These are phyloP conservation scores for Fusarium sp. DNA, from an alignment of 2,329 filamentous ascomycete species.

Conservation along the genomic window DNA sequence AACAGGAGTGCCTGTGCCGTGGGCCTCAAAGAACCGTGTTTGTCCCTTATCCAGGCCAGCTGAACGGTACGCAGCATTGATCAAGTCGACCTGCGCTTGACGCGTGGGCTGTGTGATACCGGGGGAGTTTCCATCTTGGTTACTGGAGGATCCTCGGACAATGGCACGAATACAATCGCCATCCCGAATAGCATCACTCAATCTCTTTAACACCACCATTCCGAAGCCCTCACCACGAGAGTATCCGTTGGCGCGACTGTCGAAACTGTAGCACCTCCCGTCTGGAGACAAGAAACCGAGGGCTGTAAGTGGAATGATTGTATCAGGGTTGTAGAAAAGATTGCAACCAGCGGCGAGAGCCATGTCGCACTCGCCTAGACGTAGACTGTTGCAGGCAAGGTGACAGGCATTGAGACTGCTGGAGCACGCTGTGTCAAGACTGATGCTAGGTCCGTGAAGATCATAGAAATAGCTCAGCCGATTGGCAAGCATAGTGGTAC, in stretches of 20 bases:
- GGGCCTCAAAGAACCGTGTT: slow-evolving; percentile 9
- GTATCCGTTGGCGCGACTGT: slow-evolving; percentile 3
- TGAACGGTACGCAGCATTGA: not conserved
- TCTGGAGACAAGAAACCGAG: slow-evolving; percentile 11
- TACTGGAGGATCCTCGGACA: slow-evolving; percentile 8
- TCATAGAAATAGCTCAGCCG: slow-evolving; percentile 17
- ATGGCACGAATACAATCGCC: slow-evolving; percentile 12
- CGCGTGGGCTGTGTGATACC: slow-evolving; percentile 10
- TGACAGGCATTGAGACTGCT: slow-evolving; percentile 11
- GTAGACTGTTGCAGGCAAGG: slow-evolving; percentile 8
- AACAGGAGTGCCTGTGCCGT: slow-evolving; percentile 6
- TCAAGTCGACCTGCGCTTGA: slow-evolving; percentile 10
- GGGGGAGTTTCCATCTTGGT: slow-evolving; percentile 6
- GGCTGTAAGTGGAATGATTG: slow-evolving; percentile 9
- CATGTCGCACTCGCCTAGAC: slow-evolving; percentile 10
- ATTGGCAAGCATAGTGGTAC: slow-evolving; percentile 16
- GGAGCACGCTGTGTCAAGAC: slow-evolving; percentile 11
- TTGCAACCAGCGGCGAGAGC: slow-evolving; percentile 12
- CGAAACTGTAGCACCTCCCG: slow-evolving; percentile 11
- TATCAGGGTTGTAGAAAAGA: slow-evolving; percentile 12
- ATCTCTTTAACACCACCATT: slow-evolving; percentile 3
- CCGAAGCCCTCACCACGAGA: slow-evolving; percentile 3
- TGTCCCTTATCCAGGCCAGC: not conserved
- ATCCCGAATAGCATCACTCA: slow-evolving; percentile 12
- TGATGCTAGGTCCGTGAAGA: slow-evolving; percentile 10